These are phyloP conservation scores for Penicillium malachiteum DNA, from an alignment of 495 filamentous ascomycete genomes.

Conservation along the genomic window DNA sequence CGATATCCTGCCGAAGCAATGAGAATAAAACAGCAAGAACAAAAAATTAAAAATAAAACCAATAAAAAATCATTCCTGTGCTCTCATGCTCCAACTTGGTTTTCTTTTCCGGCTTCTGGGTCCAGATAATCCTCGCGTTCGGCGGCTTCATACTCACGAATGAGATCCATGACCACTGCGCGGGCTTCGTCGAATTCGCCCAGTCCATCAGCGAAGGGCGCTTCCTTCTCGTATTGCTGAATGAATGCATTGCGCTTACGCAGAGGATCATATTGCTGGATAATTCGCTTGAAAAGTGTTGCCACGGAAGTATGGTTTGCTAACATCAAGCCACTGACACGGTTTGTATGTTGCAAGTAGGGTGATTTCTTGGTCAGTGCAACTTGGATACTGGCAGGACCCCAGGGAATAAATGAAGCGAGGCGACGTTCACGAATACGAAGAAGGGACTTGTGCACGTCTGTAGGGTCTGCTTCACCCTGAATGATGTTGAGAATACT, in stretches of 20 bases:
- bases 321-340: slow-evolving; percentile 94
- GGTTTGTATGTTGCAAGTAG: slow-evolving; percentile 81
- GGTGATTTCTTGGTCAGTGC: slow-evolving; percentile 94
- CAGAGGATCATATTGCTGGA: slow-evolving; percentile 85
- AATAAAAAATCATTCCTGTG: slow-evolving; percentile 9
- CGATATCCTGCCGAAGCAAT: not conserved
- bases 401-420: slow-evolving; percentile 98
- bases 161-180: slow-evolving; percentile 82
- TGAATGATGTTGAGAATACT: slow-evolving; percentile 98
- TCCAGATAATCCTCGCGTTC: slow-evolving; percentile 86
- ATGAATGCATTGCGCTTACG: slow-evolving; percentile 96
- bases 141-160: slow-evolving; percentile 93
- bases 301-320: slow-evolving; percentile 98
- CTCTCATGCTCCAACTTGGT: slow-evolving; percentile 34
- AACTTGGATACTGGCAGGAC: slow-evolving; percentile 96
- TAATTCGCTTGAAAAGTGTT: slow-evolving; percentile 91
- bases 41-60: slow-evolving; percentile 13
- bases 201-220: slow-evolving; percentile 85
- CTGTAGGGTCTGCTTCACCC: slow-evolving; percentile 94
- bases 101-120: slow-evolving; percentile 57
- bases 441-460: slow-evolving; percentile 95
- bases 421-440: slow-evolving; percentile 92
- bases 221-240: slow-evolving; percentile 91
- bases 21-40: slow-evolving; percentile 3
- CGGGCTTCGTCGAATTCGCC: slow-evolving; percentile 93